Conservation (phyloP, 176 grass and related monocot species). For the Dactylis glomerata region DNA sequence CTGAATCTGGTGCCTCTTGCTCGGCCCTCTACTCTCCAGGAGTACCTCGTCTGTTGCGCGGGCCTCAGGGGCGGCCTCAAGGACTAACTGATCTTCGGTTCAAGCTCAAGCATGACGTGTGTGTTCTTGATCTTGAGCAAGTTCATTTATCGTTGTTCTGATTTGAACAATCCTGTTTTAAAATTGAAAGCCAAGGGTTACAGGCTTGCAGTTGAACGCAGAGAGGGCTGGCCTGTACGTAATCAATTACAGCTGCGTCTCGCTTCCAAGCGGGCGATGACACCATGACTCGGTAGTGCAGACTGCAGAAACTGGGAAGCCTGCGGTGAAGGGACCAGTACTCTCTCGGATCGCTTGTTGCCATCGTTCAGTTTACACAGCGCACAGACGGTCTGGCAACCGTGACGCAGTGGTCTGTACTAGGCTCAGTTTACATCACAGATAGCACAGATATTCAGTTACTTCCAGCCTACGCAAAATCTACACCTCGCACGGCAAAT, state of each 20-base stretch:
- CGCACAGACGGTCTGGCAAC: neutral
- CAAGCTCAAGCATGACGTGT: too few species aligned
- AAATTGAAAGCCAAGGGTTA: neutral
- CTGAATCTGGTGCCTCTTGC: too few species aligned
- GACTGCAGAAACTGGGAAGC: too few species aligned
- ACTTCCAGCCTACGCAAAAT: neutral
- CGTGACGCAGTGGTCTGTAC: neutral
- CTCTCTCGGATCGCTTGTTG: neutral
- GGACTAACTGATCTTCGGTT: too few species aligned
- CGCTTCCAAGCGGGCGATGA: neutral
- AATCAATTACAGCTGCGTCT: slow-evolving; percentile 14
- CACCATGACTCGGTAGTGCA: neutral
- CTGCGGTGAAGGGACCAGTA: neutral
- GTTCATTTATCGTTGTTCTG: neutral
- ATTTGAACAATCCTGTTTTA: neutral
- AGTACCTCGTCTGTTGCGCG: too few species aligned
- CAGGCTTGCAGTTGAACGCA: neutral
- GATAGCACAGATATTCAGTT: neutral
- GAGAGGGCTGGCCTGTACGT: neutral
- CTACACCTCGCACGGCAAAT: neutral
- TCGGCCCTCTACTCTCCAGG: too few species aligned
- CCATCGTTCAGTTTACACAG: neutral
- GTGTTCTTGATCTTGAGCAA: too few species aligned
- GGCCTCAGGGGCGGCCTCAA: too few species aligned
- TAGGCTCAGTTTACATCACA: neutral